These are phyloP conservation scores for Microsporum ferrugineum DNA, from an alignment of 2,329 filamentous ascomycete genomes.

Conservation along the genomic window DNA sequence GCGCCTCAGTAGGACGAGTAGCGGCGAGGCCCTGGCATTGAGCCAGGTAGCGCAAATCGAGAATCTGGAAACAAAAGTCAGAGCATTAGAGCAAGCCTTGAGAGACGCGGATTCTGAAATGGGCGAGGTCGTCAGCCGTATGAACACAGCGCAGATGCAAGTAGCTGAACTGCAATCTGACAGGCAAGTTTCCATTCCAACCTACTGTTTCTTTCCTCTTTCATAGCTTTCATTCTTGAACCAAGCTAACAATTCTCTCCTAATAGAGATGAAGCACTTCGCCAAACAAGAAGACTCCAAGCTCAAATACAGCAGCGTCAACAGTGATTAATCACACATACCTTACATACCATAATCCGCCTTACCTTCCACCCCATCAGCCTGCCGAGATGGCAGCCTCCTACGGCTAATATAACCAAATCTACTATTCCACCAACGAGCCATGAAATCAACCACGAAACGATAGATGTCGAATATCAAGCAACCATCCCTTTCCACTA, in stretches of 20 bases:
- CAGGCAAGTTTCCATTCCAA: slow-evolving; percentile 19
- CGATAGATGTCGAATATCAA: not conserved
- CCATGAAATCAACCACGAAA: not conserved
- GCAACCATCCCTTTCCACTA: not conserved
- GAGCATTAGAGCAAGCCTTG: slow-evolving; percentile 74
- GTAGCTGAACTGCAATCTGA: slow-evolving; percentile 61
- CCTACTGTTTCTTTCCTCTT: not conserved
- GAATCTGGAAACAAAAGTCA: slow-evolving; percentile 63
- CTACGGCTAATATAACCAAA: not conserved
- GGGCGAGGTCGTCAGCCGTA: slow-evolving; percentile 69
- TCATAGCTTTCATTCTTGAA: not conserved
- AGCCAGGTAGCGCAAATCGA: slow-evolving; percentile 63
- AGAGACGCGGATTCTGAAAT: slow-evolving; percentile 66
- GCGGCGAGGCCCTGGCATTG: slow-evolving; percentile 47
- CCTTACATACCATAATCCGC: not conserved
- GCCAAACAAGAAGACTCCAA: slow-evolving; percentile 59
- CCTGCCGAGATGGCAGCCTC: too few relatives aligned
- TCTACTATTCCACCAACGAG: not conserved
- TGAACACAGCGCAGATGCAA: slow-evolving; percentile 74
- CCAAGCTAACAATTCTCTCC: slow-evolving; percentile 13
- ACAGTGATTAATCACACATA: slow-evolving; percentile 36
- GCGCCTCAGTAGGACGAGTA: slow-evolving; percentile 50
- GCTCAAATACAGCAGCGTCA: slow-evolving; percentile 54
- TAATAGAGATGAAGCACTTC: slow-evolving; percentile 57
- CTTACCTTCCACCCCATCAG: not conserved